Evolutionary conservation across 2,329 filamentous ascomycete species (phyloP).

Genomic region (Diaporthe sp.): DNA sequence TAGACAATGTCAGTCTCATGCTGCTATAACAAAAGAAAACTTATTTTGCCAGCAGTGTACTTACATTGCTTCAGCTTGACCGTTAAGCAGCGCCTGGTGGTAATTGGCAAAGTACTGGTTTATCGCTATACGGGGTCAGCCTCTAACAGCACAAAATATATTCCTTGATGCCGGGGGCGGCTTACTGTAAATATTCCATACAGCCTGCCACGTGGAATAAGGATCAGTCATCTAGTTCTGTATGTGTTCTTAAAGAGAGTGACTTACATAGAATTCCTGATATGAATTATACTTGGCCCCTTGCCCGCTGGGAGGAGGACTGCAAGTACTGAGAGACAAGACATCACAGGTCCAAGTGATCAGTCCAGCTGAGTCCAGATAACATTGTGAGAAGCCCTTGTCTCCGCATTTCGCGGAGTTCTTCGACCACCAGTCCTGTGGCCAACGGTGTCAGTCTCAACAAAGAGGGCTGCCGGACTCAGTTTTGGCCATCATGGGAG

Average conservation of each 20-base stretch:
- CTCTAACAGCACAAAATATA: neutral
- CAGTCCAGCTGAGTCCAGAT: slow-evolving; percentile 3
- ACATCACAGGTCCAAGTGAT: slow-evolving; percentile 19
- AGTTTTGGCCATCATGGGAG: neutral
- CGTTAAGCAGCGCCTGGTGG: slow-evolving; percentile 17
- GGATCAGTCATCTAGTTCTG: neutral
- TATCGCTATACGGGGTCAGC: neutral
- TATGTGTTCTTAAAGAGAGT: neutral
- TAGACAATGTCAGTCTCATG: neutral
- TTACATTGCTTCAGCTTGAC: slow-evolving; percentile 18
- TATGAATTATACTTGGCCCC: neutral
- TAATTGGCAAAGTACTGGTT: slow-evolving; percentile 19
- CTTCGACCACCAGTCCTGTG: slow-evolving; percentile 14
- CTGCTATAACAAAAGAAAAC: too few species aligned
- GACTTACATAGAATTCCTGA: slow-evolving; percentile 6
- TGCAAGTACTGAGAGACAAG: slow-evolving; percentile 10
- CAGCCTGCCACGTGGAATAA: neutral
- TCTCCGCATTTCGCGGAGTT: slow-evolving; percentile 14
- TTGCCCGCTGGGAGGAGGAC: slow-evolving; percentile 2
- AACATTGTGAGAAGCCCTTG: slow-evolving; percentile 16
- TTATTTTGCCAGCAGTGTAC: neutral
- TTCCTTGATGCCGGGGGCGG: neutral
- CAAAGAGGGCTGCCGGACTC: too few species aligned
- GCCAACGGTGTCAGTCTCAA: neutral
- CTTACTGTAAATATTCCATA: slow-evolving; percentile 24